Evolutionary conservation across 2,329 filamentous ascomycete genomes (phyloP), one percentile per base, ranked within the genome.

Genomic region (Fusarium hainanense): DNA sequence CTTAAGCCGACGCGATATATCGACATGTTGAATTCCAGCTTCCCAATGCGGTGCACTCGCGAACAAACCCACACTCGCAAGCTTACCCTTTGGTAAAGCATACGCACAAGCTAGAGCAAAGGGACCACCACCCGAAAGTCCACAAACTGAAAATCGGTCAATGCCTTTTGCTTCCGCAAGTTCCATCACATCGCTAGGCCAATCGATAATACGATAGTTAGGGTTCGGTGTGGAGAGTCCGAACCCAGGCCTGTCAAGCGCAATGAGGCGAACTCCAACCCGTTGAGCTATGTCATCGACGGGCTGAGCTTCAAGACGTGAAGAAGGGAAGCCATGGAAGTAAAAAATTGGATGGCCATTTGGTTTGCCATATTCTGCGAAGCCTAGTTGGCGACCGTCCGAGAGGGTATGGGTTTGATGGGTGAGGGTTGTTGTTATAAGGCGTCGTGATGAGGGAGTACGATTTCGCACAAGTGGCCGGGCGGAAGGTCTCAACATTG

Each of bases 1-100:
- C 63, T 60, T 3, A 70, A 74, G 8, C 2, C 77, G 69, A 9
- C 76, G 68, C 7, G 63, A 34, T 30, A 59, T 41, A 7, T 21
- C 77, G 54, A 82, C 76, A 44, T 78, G 56, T 6, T 76, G 63
- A 7, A 62, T 54, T 3, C 57, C 59, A 1, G 59, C 57, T 7
- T 42, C 34, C 57, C 56, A 54, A 4, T 16, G 42, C 2, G 57
- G 57, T 9, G 59, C 28, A 16, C 59, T 59, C 7, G 59, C 59
- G 3, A 58, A 63, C 2, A 63, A 20, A 0, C 57, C 57, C 3
- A 62, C 41, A 2, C 47, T 43, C 2, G 52, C 25, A 6, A 63
- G 14, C 6, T 51, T 10, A 2, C 27, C 20, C 18, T 37, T 30
- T 1, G 59, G 57, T 2, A 63, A 11, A 6, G 10, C 41, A 13